Evolutionary conservation across 2,329 filamentous ascomycete genomes (phyloP), one percentile per base, ranked within the genome.

Genomic region (Colletotrichum chlorophyti): DNA sequence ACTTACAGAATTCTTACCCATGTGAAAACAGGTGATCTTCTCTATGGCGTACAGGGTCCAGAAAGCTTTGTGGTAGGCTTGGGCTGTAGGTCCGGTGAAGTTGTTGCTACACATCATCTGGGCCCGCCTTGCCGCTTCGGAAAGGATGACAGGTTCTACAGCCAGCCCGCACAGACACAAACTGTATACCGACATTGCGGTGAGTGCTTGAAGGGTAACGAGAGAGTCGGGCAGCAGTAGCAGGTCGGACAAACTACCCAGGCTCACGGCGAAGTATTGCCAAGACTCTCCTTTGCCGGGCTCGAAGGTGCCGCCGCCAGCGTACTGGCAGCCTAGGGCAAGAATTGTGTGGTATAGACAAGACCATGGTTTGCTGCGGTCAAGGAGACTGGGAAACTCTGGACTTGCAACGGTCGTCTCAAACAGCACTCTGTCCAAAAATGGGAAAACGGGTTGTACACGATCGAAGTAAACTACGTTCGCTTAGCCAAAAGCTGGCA

Each of bases 381-480:
- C 46, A 1, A 75, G 62, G 4, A 63, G 43, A 5, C 65, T 52
- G 5, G 60, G 55, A 4, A 74, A 66, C 12, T 71, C 52, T 4
- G 68, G 52, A 26, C 63, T 66, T 8, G 64, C 61, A 6, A 68
- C 69, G 15, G 68, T 66, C 0, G 65, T 54, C 58, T 77, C 71
- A 50, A 79, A 79, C 4, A 63, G 46, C 14, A 60, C 45, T 27
- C 66, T 68, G 41, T 77, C 72, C 2, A 79, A 66, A 51, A 79
- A 77, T 1, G 77, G 74, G 54, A 76, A 74, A 0, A 75, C 35
- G 0, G 70, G 71, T 53, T 79, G 75, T 2, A 75, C 63, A 9
- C 71, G 66, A 2, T 72, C 64, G 52, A 79, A 79, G 63, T 77
- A 79, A 21, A 66, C 70, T 74, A 32, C 8, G 17, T 3, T 4